Base-by-base conservation (phyloP, 2,329 filamentous ascomycete species). In the Thielaviopsis populi region DNA sequence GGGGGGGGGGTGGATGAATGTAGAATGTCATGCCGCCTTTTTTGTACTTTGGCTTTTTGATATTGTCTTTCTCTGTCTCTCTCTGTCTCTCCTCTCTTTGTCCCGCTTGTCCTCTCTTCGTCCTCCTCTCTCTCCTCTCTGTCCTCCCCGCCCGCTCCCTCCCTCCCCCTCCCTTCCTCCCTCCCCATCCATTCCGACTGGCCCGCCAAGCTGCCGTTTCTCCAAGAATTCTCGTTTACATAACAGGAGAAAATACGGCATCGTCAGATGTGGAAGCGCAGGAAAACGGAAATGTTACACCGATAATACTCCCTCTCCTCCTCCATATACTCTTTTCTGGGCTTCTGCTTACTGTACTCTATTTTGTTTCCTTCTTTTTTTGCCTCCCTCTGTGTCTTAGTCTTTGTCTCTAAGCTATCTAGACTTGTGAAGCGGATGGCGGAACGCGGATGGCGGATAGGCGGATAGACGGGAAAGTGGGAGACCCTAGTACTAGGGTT, bases 361-460 rank as follows among this genome's bases (percentile, higher is more conserved):
- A 5, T 4, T 22, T 50, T 10, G 46, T 11, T 13, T 50, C 6
- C 19, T 50, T 50, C 6, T 13, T 50, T 37, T 37, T 37, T 37
- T 37, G 33, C 33, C 46, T 50, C 46, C 46, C 11, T 24, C 7
- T 27, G 11, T 27, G 15, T 15, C 27, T 42, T 54, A 54, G 37
- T 50, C 30, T 30, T 24, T 56, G 27, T 33, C 24, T 56, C 27
- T n/a, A n/a, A n/a, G n/a, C n/a, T n/a, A n/a, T 56, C 46, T 13
- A 50, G 1, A 24, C 46, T 50, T 24, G 19, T 2, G 4, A 50
- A 19, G 19, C 24, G 46, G 46, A 11, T 54, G 50, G 27, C 27
- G 50, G 50, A 19, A 30, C 24, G 27, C 27, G 53, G 53, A 56
- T 60, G 63, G 63, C 63, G 63, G 59, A 65, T 65, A n/a, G 41